Evolutionary conservation across 2,329 filamentous ascomycete genomes (phyloP).

Genomic region (Pezizomycotina sp.): DNA sequence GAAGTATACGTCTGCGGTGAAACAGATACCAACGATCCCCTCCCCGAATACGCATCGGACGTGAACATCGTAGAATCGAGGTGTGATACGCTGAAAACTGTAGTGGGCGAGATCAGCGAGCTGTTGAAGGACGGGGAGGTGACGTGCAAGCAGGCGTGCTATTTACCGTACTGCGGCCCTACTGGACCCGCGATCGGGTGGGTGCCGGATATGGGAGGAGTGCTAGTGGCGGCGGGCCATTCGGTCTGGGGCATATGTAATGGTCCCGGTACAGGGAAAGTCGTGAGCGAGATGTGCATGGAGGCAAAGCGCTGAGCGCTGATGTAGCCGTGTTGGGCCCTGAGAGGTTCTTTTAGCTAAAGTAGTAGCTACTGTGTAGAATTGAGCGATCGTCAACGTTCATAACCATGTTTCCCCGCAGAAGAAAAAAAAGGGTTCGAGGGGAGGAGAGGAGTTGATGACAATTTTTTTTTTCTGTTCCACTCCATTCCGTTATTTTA

Average conservation of each 20-base stretch:
- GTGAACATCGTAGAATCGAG: constrained; percentile 59
- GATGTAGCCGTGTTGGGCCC: too few relatives aligned
- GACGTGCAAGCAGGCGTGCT: constrained; percentile 72
- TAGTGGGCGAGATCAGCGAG: constrained; percentile 51
- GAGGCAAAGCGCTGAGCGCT: too few relatives aligned
- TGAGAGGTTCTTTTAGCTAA: too few relatives aligned
- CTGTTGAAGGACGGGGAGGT: constrained; percentile 52
- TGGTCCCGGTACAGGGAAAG: constrained; percentile 66
- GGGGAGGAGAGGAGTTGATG: too few relatives aligned
- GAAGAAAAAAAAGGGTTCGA: too few relatives aligned
- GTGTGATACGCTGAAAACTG: constrained; percentile 73
- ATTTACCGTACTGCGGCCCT: constrained; percentile 57
- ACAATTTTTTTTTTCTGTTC: too few relatives aligned
- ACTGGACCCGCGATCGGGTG: constrained; percentile 63
- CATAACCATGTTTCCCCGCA: too few relatives aligned
- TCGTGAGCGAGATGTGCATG: constrained; percentile 69
- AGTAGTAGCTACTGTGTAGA: too few relatives aligned
- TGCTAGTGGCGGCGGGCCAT: constrained; percentile 76
- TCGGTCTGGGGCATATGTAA: constrained; percentile 99
- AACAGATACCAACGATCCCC: constrained; percentile 55
- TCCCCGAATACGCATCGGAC: constrained; percentile 58
- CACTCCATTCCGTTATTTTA: too few relatives aligned
- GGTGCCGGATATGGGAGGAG: constrained; percentile 50
- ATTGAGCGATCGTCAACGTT: too few relatives aligned
- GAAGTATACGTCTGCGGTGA: constrained; percentile 93